Percentiles rank a stretch among this genome's conserved stretches.
Evolutionary conservation across 345 rosid species (phyloP).

Genomic region (Salix arbutifolia): DNA sequence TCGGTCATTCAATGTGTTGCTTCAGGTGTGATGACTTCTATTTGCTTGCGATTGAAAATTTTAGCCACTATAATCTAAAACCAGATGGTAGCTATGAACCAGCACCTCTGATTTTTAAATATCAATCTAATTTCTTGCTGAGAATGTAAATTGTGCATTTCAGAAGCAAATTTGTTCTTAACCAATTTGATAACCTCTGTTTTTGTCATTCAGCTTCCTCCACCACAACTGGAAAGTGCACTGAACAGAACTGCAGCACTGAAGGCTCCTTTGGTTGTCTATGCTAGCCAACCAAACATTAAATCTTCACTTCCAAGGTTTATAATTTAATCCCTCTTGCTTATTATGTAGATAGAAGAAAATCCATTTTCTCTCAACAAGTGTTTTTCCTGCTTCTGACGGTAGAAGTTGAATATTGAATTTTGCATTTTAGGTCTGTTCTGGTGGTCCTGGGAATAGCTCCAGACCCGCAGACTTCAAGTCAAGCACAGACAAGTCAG

Average conservation of each 20-base stretch:
- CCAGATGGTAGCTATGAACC: not conserved
- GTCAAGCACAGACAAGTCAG: constrained; percentile 41
- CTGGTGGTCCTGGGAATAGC: constrained; percentile 74
- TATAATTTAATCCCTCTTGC: not conserved
- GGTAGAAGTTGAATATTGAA: constrained; percentile 7
- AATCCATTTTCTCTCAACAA: not conserved
- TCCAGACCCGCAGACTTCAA: constrained; percentile 56
- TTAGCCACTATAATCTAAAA: not conserved
- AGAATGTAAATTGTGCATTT: not conserved
- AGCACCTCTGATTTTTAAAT: not conserved
- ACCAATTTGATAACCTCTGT: constrained; percentile 1
- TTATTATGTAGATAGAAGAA: not conserved
- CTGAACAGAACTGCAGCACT: constrained; percentile 59
- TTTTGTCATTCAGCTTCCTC: constrained; percentile 64
- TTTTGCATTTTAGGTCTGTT: constrained; percentile 50
- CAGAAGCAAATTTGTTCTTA: not conserved
- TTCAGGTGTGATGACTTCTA: constrained; percentile 55
- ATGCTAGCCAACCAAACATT: constrained; percentile 77
- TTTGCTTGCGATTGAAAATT: not conserved
- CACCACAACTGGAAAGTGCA: constrained; percentile 87
- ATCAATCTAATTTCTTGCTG: not conserved
- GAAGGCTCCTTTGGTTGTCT: constrained; percentile 72
- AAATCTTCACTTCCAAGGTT: constrained; percentile 85
- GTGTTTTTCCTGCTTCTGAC: constrained; percentile 4
- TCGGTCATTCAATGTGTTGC: constrained; percentile 80